A percentile compares a stretch with the other conserved stretches of the same genome.
Evolutionary conservation across 2,329 filamentous ascomycete genomes (phyloP).

Genomic region (Pseudocercospora vitis): DNA sequence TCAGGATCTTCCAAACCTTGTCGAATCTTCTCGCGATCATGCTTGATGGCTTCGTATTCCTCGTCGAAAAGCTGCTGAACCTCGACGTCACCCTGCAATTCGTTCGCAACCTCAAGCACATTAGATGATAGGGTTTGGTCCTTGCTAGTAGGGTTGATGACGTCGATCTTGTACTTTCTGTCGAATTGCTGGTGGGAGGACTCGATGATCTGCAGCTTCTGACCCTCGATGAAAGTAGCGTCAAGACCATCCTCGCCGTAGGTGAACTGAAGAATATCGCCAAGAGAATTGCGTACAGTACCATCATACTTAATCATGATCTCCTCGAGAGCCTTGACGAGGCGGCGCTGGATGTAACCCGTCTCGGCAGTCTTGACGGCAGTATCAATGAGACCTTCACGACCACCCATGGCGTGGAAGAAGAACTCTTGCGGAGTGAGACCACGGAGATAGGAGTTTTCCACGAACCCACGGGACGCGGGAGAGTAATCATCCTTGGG

Average conservation of each 20-base stretch:
- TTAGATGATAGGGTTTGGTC: constrained; percentile 62
- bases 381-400: constrained; percentile 98
- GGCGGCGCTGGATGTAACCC: constrained; percentile 96
- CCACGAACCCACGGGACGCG: constrained; percentile 93
- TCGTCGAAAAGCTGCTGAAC: constrained; percentile 83
- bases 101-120: constrained; percentile 79
- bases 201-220: constrained; percentile 81
- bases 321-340: constrained; percentile 97
- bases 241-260: constrained; percentile 98
- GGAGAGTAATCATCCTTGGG: constrained; percentile 99
- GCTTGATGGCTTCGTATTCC: constrained; percentile 76
- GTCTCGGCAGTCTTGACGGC: constrained; percentile 99
- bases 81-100: constrained; percentile 82
- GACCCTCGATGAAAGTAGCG: constrained; percentile 89
- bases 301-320: constrained; percentile 97
- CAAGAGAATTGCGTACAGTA: constrained; percentile 93
- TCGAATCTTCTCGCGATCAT: constrained; percentile 75
- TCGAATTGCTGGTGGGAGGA: constrained; percentile 77
- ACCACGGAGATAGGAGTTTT: constrained; percentile 96
- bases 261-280: constrained; percentile 94
- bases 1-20: constrained; percentile 71
- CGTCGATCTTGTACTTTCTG: constrained; percentile 78
- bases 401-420: constrained; percentile 99
- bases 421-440: constrained; percentile 96
- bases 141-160: constrained; percentile 65